These are phyloP conservation scores for Sporothrix variecibatus DNA, from an alignment of 2,329 filamentous ascomycete genomes.

Conservation along the genomic window DNA sequence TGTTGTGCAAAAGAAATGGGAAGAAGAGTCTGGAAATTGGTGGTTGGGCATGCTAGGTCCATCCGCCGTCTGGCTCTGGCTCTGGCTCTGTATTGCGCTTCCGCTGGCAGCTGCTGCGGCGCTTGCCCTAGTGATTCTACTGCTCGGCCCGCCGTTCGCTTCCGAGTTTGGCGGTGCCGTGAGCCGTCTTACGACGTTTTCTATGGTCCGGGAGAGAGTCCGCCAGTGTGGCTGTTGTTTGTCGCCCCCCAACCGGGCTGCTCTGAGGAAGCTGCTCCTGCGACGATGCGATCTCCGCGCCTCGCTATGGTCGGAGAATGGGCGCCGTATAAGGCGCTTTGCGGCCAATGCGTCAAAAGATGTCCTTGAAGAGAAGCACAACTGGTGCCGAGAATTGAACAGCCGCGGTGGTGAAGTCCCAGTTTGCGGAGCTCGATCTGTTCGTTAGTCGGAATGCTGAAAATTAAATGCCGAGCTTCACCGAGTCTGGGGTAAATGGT, in stretches of 20 bases:
- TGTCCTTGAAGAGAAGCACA: background rate
- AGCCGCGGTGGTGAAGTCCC: background rate
- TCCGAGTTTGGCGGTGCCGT: too few species aligned
- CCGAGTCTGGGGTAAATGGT: background rate
- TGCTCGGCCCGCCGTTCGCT: background rate
- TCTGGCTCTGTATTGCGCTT: background rate
- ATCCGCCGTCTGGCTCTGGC: background rate
- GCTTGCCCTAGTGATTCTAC: background rate
- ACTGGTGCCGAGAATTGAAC: background rate
- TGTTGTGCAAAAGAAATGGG: background rate
- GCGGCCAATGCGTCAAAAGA: background rate
- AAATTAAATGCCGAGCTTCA: background rate
- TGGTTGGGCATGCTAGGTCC: constrained; percentile 3
- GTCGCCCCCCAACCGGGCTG: background rate
- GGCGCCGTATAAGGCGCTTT: background rate
- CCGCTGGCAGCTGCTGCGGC: background rate
- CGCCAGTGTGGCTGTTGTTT: background rate
- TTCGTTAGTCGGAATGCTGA: background rate
- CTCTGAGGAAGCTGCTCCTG: background rate
- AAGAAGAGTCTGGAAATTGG: background rate
- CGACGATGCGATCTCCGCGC: constrained; percentile 6
- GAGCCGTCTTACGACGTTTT: constrained; percentile 17
- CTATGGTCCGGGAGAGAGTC: background rate
- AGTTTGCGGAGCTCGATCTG: background rate
- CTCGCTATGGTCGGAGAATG: background rate